A percentile compares a stretch with the other conserved stretches of the same genome.
Conservation (phyloP, 192 early-diverging fungal genomes). For the Podila horticola region DNA sequence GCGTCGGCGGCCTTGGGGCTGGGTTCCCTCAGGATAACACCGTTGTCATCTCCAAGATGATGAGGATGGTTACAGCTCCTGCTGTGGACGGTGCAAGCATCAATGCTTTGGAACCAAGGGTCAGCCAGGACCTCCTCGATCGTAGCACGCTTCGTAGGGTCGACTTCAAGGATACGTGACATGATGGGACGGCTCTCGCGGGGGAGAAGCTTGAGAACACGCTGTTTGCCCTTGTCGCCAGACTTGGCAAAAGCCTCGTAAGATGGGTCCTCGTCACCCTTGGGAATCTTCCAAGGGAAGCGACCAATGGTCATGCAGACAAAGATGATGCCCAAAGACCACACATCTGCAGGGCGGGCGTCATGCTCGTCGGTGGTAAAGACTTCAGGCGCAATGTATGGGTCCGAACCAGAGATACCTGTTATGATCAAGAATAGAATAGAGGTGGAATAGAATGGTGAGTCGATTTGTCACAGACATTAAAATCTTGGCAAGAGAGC, state of each 20-base stretch:
- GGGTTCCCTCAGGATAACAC: constrained; percentile 21
- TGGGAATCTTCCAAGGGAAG: constrained; percentile 72
- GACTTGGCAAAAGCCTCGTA: constrained; percentile 61
- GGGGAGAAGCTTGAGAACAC: constrained; percentile 64
- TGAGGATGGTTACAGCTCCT: constrained; percentile 29
- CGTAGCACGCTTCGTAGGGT: constrained; percentile 60
- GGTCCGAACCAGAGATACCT: constrained; percentile 90
- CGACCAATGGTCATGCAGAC: constrained; percentile 73
- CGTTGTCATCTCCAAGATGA: constrained; percentile 33
- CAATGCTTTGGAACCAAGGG: constrained; percentile 75
- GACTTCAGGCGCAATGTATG: constrained; percentile 95
- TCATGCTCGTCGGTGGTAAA: constrained; percentile 78
- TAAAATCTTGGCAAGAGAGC: neutral
- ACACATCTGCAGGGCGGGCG: constrained; percentile 83
- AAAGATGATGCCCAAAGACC: constrained; percentile 90
- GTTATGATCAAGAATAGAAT: constrained; percentile 55
- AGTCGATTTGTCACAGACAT: neutral
- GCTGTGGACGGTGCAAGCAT: constrained; percentile 51
- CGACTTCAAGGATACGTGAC: constrained; percentile 68
- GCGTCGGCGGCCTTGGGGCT: constrained; percentile 15
- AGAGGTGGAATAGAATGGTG: neutral
- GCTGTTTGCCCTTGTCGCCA: constrained; percentile 28
- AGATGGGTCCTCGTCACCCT: constrained; percentile 59
- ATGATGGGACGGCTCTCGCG: constrained; percentile 64
- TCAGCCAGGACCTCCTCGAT: constrained; percentile 74